Conservation (phyloP, 768 basidiomycete species). For the Mycena galopus region DNA sequence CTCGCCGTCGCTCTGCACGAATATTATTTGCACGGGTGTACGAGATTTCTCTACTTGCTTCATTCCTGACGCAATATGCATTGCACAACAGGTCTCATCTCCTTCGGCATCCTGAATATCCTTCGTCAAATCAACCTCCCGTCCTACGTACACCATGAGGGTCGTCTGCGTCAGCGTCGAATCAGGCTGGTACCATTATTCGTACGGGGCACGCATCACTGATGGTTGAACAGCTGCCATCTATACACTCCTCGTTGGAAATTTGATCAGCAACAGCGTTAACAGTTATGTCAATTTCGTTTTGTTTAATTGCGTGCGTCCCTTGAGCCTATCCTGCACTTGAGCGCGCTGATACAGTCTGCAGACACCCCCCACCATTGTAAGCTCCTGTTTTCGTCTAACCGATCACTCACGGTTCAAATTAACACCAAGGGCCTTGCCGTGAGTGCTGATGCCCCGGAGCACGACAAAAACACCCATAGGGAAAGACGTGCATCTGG, state of each 20-base stretch:
- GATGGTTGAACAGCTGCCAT: not conserved
- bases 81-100: not conserved
- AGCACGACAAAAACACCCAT: too few species aligned
- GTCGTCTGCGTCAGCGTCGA: not conserved
- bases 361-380: not conserved
- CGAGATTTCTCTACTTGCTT: not conserved
- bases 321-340: not conserved
- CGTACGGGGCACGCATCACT: not conserved
- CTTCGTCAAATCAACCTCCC: not conserved
- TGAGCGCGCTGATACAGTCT: not conserved
- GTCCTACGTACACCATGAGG: not conserved
- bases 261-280: not conserved
- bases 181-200: not conserved
- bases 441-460: too few species aligned
- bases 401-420: not conserved
- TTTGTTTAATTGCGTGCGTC: not conserved
- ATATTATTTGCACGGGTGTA: not conserved
- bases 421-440: not conserved
- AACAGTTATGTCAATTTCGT: not conserved
- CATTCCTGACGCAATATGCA: not conserved
- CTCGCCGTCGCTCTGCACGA: not conserved
- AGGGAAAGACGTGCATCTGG: slow-evolving; percentile 1
- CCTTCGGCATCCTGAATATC: not conserved
- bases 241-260: not conserved
- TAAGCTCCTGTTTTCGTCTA: not conserved